Base-by-base conservation (phyloP, 2,329 filamentous ascomycete species). In the Calonectria fujianensis region DNA sequence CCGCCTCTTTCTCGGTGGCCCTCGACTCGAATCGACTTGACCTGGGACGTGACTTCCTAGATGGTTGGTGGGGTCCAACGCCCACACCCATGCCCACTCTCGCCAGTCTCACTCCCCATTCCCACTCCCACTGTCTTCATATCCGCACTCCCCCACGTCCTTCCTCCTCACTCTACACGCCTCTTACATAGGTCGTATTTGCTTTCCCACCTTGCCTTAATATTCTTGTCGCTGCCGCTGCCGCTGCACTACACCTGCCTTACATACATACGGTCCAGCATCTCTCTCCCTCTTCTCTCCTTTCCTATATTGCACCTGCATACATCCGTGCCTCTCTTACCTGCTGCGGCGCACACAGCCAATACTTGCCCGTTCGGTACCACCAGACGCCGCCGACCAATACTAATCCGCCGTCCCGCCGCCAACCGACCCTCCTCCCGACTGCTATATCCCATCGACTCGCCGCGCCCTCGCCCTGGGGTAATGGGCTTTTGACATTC, bases 401-500 rank as follows among this genome's bases (percentile, higher is more conserved):
- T 52, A 74, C 63, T 67, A 74, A 74, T 70, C 70, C 72, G 51
- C 50, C 72, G 24, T 70, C 61, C 72, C 67, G 72, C 66, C 54
- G 48, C 45, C 69, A 29, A 69, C 67, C 70, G 71, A 65, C 63
- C 59, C 39, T 64, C 63, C 67, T 57, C 68, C 74, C 51, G 54
- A 71, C 67, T 70, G 48, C 48, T 69, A 72, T 63, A 54, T 61
- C 72, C 57, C 69, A 61, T 45, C 63, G 59, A 50, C 24, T 69
- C 64, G 52, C 59, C 57, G 63, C 67, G 45, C 32, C 59, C 72
- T 65, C 67, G 64, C 67, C 39, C n/a, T 61, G 59, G 79, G 79
- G 81, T 76, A 77, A 81, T 81, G 80, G 76, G 75, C 70, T 72
- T 80, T 79, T 81, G 77, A 81, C 70, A 71, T 70, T 50, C 65